Percentiles rank a stretch among this genome's conserved stretches.
Evolutionary conservation across 2,329 filamentous ascomycete genomes (phyloP).

Genomic region (Trichoderma sp.): DNA sequence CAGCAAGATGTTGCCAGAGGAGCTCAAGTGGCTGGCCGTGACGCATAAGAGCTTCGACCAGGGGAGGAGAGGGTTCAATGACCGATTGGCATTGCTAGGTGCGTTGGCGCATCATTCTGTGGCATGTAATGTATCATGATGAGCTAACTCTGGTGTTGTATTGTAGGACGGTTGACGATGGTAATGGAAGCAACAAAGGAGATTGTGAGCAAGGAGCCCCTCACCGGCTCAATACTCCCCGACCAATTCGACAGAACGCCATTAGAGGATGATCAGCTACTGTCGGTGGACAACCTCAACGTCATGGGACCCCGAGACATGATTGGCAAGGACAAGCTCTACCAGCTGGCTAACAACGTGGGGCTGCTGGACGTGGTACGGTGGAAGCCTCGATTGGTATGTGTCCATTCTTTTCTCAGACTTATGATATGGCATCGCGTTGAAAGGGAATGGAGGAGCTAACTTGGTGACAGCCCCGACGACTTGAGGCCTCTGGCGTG

Average conservation of each 20-base stretch:
- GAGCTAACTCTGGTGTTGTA: constrained; percentile 18
- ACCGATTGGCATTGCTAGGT: constrained; percentile 87
- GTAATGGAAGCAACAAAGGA: constrained; percentile 41
- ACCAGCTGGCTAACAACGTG: constrained; percentile 65
- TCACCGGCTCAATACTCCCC: constrained; percentile 26
- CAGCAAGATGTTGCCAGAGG: constrained; percentile 74
- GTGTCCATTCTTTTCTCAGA: constrained; percentile 27
- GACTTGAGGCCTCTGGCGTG: constrained; percentile 70
- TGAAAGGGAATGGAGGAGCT: constrained; percentile 13
- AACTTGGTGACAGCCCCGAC: constrained; percentile 49
- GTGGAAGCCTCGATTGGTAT: constrained; percentile 84
- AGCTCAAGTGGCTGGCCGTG: constrained; percentile 93
- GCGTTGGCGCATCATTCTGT: constrained; percentile 29
- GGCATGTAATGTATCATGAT: neutral
- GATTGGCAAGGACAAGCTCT: constrained; percentile 63
- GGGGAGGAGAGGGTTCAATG: constrained; percentile 90
- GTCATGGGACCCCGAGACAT: constrained; percentile 58
- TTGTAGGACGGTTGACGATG: constrained; percentile 37
- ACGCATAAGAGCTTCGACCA: constrained; percentile 99
- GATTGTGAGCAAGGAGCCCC: constrained; percentile 36
- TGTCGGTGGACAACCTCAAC: constrained; percentile 71
- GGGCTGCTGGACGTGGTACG: constrained; percentile 73
- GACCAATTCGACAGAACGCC: constrained; percentile 60
- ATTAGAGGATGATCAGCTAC: constrained; percentile 68
- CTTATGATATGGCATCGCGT: neutral